Evolutionary conservation across 225 moss, liverwort and hornwort species (phyloP), one percentile per base, ranked within the genome.

Genomic region (Sphagnum tenellum): DNA sequence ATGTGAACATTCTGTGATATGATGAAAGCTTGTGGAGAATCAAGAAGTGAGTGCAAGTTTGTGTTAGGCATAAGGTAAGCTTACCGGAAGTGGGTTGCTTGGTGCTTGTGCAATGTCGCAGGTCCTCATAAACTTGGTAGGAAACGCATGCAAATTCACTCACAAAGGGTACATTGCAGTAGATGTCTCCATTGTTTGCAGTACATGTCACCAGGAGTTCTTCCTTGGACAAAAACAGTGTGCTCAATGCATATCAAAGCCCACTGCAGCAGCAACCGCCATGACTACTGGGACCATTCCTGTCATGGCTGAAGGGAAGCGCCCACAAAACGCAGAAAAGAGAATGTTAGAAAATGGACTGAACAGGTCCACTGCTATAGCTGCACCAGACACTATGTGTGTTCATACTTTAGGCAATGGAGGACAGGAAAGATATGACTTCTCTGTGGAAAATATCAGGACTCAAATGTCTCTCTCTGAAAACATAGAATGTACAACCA

Each of bases 111-210:
- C 29, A 29, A 29, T 29, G 29, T 29, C 29, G 53, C 76, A 80
- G 80, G 81, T 81, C 47, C 77, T 81, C 45, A 77, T 77, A 9
- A 81, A 81, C 62, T 58, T 81, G 13, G 81, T 81, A 6, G 81
- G 81, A 49, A 81, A 81, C 45, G 81, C 81, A 4, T 81, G 81
- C 77, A 81, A 75, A 55, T 81, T 81, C 71, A 81, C 81, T 45
- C 81, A 81, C 61, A 13, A 46, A 47, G 81, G 81, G 8, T 72
- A 74, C 70, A 77, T 81, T 52, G 66, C 77, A 13, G 72, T 81
- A 48, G 81, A 81, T 14, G 81, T 81, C 4, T 72, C 81, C 8
- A 49, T 81, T 2, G 77, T 81, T 1, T 81, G 81, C 58, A 70
- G 77, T 10, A n/a, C 51, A 57, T 81, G 81, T 45, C 64, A 67